Conservation (phyloP, 1,139 yeast species). For the Kurtzmaniella quercitrusa region DNA sequence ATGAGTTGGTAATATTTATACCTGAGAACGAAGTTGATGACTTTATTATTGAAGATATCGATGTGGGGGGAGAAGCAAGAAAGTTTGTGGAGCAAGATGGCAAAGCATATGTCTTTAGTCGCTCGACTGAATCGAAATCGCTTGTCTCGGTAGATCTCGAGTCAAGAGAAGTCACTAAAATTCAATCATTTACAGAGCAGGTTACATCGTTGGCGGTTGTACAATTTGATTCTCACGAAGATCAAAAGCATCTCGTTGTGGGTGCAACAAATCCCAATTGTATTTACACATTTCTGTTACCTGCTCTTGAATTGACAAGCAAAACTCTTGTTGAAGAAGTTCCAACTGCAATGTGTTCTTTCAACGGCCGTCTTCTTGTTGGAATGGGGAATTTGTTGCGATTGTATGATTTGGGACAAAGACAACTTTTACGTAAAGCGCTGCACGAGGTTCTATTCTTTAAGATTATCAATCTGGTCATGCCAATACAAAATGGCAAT, state of each 20-base stretch:
- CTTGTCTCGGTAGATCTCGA: not conserved
- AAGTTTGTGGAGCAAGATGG: conserved; percentile 23
- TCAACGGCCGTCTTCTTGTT: conserved; percentile 60
- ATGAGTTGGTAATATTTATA: conserved; percentile 52
- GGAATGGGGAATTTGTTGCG: conserved; percentile 55
- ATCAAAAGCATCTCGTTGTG: conserved; percentile 40
- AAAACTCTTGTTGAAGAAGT: conserved; percentile 52
- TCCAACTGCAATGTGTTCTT: conserved; percentile 49
- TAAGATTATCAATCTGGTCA: conserved; percentile 46
- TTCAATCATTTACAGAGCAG: not conserved
- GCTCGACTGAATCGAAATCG: not conserved
- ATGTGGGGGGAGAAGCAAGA: conserved; percentile 53
- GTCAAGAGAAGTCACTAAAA: not conserved
- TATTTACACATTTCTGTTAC: conserved; percentile 30
- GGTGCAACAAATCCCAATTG: conserved; percentile 38
- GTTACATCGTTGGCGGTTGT: conserved; percentile 9
- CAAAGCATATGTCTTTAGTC: not conserved
- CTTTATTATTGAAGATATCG: conserved; percentile 38
- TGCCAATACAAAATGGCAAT: conserved; percentile 44
- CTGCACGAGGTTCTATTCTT: conserved; percentile 37
- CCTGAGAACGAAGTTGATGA: conserved; percentile 45
- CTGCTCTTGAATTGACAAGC: conserved; percentile 49
- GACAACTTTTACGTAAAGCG: conserved; percentile 71
- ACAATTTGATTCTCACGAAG: conserved; percentile 18
- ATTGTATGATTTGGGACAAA: conserved; percentile 71